These are phyloP conservation scores for Fereydounia khargensis DNA, from an alignment of 1,284 basidiomycete species.

Conservation along the genomic window DNA sequence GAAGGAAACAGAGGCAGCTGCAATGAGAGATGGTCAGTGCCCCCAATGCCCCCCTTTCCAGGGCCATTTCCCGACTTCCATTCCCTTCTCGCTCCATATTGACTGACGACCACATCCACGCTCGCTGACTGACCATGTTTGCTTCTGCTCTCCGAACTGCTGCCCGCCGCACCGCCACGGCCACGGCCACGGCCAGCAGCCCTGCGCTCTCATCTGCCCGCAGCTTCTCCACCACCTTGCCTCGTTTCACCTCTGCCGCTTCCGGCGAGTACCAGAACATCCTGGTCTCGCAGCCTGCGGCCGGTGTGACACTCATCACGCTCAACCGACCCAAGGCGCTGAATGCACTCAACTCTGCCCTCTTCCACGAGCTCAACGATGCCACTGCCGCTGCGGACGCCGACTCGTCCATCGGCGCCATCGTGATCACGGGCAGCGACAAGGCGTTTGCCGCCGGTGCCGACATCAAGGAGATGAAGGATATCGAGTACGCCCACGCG, in stretches of 20 bases:
- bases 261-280: conserved; percentile 65
- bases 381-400: conserved; percentile 73
- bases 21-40: too few species aligned
- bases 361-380: conserved; percentile 70
- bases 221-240: conserved; percentile 35
- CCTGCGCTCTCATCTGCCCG: conserved; percentile 16
- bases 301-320: conserved; percentile 80
- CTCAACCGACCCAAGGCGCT: conserved; percentile 94
- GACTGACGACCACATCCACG: too few species aligned
- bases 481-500: conserved; percentile 80
- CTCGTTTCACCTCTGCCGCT: conserved; percentile 23
- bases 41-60: too few species aligned
- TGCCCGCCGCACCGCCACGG: too few species aligned
- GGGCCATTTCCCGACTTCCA: too few species aligned
- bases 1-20: too few species aligned
- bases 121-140: too few species aligned
- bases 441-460: conserved; percentile 93
- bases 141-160: too few species aligned
- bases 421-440: conserved; percentile 90
- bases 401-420: conserved; percentile 63
- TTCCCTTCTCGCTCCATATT: too few species aligned
- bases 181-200: too few species aligned
- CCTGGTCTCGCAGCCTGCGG: conserved; percentile 70
- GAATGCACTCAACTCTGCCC: conserved; percentile 64
- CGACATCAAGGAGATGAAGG: conserved; percentile 91